Percentiles rank a stretch among this genome's conserved stretches.
phyloP scores from a whole-genome alignment of 352 stramenopile species.

The Aphanomyces stellatus region DNA sequence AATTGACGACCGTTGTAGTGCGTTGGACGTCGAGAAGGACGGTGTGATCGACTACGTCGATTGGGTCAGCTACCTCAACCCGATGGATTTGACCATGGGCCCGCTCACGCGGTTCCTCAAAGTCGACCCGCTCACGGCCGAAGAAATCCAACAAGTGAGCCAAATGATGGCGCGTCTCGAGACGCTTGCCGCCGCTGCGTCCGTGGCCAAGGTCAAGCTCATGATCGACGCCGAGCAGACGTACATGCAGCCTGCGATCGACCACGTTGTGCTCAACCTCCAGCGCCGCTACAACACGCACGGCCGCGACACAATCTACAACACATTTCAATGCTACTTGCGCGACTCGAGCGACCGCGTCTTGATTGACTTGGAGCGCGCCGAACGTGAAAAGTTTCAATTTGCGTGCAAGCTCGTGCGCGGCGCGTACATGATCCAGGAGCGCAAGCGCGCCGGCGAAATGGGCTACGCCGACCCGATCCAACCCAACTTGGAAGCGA shows the following conservation, averaged over 20 bases:
- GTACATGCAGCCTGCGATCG: slow-evolving; percentile 97
- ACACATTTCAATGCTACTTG: slow-evolving; percentile 98
- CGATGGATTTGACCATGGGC: slow-evolving; percentile 85
- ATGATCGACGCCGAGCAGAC: slow-evolving; percentile 98
- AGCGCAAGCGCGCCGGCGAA: slow-evolving; percentile 85
- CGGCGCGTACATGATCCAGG: slow-evolving; percentile 97
- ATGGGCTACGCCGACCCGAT: slow-evolving; percentile 86
- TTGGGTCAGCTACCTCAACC: slow-evolving; percentile 89
- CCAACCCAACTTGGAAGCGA: slow-evolving; percentile 89
- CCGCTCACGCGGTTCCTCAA: slow-evolving; percentile 82
- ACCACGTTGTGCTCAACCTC: slow-evolving; percentile 85
- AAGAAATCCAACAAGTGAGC: slow-evolving; percentile 87
- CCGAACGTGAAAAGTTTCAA: slow-evolving; percentile 84
- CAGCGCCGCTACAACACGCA: slow-evolving; percentile 88
- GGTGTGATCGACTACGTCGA: slow-evolving; percentile 91
- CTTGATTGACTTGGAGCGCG: slow-evolving; percentile 87
- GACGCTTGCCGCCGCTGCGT: slow-evolving; percentile 58
- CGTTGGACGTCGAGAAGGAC: slow-evolving; percentile 50
- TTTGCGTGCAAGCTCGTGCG: slow-evolving; percentile 97
- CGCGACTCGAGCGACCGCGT: slow-evolving; percentile 88
- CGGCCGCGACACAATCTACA: slow-evolving; percentile 88
- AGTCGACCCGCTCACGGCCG: slow-evolving; percentile 60
- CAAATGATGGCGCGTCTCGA: slow-evolving; percentile 85
- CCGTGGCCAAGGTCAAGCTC: slow-evolving; percentile 79
- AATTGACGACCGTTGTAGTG: slow-evolving; percentile 12